Base-by-base conservation (phyloP, 306 rosid species). In the Lagenaria siceraria region DNA sequence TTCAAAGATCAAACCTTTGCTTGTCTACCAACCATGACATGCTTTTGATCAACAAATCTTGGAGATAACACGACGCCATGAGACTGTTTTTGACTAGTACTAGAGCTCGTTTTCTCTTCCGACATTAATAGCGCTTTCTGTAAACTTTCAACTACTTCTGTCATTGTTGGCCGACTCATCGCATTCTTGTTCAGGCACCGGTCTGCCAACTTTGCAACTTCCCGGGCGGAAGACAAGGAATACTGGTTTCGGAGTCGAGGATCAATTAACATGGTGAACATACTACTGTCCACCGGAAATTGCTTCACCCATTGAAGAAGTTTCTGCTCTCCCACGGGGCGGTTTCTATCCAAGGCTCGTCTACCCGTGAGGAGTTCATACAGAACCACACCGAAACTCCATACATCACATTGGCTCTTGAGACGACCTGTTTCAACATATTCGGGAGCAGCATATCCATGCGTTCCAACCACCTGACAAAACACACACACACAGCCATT, bases 381-480 rank as follows among this genome's bases (percentile, higher is more conserved):
- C 6, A 96, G 88, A 15, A 96, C 99, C 75, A 96, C 99, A 61
- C 99, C 99, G 10, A 89, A 92, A 87, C 90, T 92, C 97, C 97
- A 96, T 64, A 90, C 54, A 52, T 96, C 99, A 29, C 97, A 87
- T 53, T 91, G 80, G 27, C 64, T 75, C 66, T 84, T 86, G 29
- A 96, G 90, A 61, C 87, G 98, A 21, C 99, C 99, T 6, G 98
- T 92, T 78, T 88, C 88, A 8, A 96, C 4, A 38, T 96, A 96
- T 61, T 96, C 99, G 2, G 99, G 99, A 1, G 99, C 98, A 31
- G 98, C 99, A 80, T 96, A 96, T 63, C 99, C 99, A 8, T 86
- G 81, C 2, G 99, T 96, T 77, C 99, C 99, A 19, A 96, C 96
- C 71, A 92, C 97, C 99, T 95, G 89, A 58, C 2, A 64, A 79